Base-by-base conservation (phyloP, 345 rosid species). In the Eucalyptus cloeziana region DNA sequence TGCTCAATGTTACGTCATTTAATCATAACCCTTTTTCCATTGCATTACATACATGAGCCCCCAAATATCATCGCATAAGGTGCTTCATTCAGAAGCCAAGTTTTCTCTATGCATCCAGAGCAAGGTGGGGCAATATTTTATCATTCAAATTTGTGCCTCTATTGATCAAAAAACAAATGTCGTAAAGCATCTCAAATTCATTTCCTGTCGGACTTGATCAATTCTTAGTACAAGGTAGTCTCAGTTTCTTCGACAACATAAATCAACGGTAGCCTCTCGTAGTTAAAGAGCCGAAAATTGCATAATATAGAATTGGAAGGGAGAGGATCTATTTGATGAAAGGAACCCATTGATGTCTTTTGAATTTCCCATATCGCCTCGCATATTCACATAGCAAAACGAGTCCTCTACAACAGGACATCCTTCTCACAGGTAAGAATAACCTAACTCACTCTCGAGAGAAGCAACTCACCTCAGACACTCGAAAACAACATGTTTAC, bases 361-460 rank as follows among this genome's bases (percentile, higher is more conserved):
- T 94, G 90, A 91, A 92, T 90, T 92, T 94, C 93, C 94, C 96
- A 93, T 95, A 92, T 94, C 94, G 91, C 92, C 93, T 94, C 94
- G 93, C 95, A 91, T 94, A 97, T 95, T 95, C 95, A 95, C 96
- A 95, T 85, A 93, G 92, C 94, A 92, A 90, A 85, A 86, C 15
- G 88, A 93, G 94, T 92, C 90, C 93, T 94, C 97, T 95, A 95
- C 94, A 95, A 92, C 91, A 93, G 91, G 94, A 90, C 90, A 93
- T 90, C 94, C 97, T 94, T 94, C 94, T 93, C 86, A 92, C 88
- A 91, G 89, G 91, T 62, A 56, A 49, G 92, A 90, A 91, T 94
- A 93, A 94, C 92, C 92, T 91, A 88, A 93, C 93, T 93, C 95
- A 88, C 88, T 76, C 47, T 76, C 16, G 90, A 89, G 90, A 92